A percentile compares a stretch with the other conserved stretches of the same genome.
Conservation (phyloP, 768 basidiomycete genomes). For the Tricholoma sp. region DNA sequence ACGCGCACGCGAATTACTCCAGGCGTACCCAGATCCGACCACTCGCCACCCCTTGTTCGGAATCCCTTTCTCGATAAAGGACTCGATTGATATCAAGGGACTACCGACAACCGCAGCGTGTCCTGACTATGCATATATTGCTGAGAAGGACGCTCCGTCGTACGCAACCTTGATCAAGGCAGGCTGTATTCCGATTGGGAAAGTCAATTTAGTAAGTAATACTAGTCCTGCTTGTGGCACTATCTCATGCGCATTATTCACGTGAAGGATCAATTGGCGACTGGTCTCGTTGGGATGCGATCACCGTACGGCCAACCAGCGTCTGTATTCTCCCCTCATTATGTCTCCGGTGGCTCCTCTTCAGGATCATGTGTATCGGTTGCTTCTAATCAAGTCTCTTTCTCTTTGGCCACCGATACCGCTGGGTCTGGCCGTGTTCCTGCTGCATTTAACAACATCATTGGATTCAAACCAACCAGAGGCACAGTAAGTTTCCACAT, state of each 20-base stretch:
- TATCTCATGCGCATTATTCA: not conserved
- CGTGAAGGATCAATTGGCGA: not conserved
- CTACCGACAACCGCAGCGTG: not conserved
- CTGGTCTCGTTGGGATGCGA: not conserved
- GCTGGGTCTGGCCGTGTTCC: not conserved
- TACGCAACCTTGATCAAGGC: not conserved
- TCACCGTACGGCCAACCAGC: constrained; percentile 1
- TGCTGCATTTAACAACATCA: constrained; percentile 1
- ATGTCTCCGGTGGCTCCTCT: not conserved
- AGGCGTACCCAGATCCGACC: not conserved
- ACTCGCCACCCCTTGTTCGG: not conserved
- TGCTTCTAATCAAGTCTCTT: not conserved
- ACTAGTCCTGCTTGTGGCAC: not conserved
- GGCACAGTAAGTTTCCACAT: not conserved
- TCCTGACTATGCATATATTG: not conserved
- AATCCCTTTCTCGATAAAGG: not conserved
- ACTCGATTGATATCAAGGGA: not conserved
- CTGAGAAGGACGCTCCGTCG: not conserved
- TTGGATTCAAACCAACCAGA: not conserved
- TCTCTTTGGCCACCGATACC: not conserved
- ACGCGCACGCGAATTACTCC: not conserved
- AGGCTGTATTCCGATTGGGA: not conserved
- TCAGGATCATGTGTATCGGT: not conserved
- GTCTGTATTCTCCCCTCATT: not conserved
- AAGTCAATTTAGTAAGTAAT: not conserved